Evolutionary conservation across 2,329 filamentous ascomycete species (phyloP).

Genomic region (Pyrenochaeta sp.): DNA sequence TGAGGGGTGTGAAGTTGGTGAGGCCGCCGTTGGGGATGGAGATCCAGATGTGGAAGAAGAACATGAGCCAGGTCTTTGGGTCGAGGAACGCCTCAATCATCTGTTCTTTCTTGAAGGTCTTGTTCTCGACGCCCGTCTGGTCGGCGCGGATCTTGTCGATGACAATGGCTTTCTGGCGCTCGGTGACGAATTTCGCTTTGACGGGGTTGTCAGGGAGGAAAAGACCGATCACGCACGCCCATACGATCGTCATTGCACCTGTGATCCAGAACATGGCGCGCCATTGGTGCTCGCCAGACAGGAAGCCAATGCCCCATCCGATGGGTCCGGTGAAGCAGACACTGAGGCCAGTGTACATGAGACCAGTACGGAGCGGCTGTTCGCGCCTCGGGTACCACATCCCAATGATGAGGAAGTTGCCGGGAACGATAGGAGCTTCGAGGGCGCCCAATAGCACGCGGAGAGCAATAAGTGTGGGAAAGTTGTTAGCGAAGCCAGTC

Average conservation of each 20-base stretch:
- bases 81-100: conserved; percentile 52
- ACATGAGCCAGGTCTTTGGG: conserved; percentile 50
- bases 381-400: conserved; percentile 50
- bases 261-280: conserved; percentile 50
- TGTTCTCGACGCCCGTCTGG: conserved; percentile 58
- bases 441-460: conserved; percentile 63
- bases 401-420: conserved; percentile 34
- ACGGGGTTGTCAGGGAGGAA: conserved; percentile 50
- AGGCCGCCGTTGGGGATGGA: conserved; percentile 47
- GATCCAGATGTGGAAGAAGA: conserved; percentile 41
- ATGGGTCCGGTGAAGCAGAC: conserved; percentile 48
- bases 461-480: conserved; percentile 56
- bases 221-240: conserved; percentile 41
- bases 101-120: conserved; percentile 54
- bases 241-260: conserved; percentile 39
- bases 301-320: conserved; percentile 36
- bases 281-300: conserved; percentile 41
- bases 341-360: conserved; percentile 41
- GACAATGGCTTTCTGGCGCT: conserved; percentile 42
- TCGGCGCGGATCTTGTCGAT: conserved; percentile 49
- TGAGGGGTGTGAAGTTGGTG: conserved; percentile 37
- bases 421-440: conserved; percentile 61
- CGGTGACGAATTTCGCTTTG: conserved; percentile 46
- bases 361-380: conserved; percentile 38
- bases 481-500: conserved; percentile 22